Evolutionary conservation across 805 yeast genomes (phyloP), one percentile per base, ranked within the genome.

Genomic region (Candida bentonensis): DNA sequence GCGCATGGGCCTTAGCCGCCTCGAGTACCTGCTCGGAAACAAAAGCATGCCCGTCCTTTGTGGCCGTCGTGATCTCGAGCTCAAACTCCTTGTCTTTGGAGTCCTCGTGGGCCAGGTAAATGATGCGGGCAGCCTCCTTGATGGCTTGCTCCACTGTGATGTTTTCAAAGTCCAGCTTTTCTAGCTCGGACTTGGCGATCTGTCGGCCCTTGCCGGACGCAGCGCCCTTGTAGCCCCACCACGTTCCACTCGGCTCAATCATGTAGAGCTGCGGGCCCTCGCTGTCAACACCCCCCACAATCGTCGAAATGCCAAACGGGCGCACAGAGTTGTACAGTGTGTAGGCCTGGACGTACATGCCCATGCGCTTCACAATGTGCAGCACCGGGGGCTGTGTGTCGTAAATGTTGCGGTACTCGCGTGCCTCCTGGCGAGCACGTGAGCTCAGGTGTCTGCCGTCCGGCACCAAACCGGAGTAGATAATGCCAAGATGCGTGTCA

Each of bases 151-250:
- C 74, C 3, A 79, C 83, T 5, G 79, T 67, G 52, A 94, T 66
- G 51, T 72, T 74, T 44, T 78, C 79, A 49, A 78, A 68, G 52
- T 85, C 81, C 47, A 92, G 69, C 63, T 92, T 92, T 64, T 92
- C 99, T 53, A 92, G 73, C 65, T 92, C 98, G 23, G 89, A 82
- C 66, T 89, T 89, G 42, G 98, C 98, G n/a, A 85, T 76, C 64
- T 92, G 99, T 64, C 97, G 78, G 41, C 99, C 99, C 63, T 89
- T 92, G 51, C 99, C 99, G 3, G 96, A 78, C 15, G 99, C 98
- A 33, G 96, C 94, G 49, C 96, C 98, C 45, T 75, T 72, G 66
- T 92, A 92, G 43, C 99, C 99, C 97, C 98, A 94, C 59, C 80
- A 86, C 1, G 86, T 70, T 49, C 99, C 99, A 61, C 94, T 83